Conservation (phyloP, 805 yeast genomes). For the Ogataea saltuana region DNA sequence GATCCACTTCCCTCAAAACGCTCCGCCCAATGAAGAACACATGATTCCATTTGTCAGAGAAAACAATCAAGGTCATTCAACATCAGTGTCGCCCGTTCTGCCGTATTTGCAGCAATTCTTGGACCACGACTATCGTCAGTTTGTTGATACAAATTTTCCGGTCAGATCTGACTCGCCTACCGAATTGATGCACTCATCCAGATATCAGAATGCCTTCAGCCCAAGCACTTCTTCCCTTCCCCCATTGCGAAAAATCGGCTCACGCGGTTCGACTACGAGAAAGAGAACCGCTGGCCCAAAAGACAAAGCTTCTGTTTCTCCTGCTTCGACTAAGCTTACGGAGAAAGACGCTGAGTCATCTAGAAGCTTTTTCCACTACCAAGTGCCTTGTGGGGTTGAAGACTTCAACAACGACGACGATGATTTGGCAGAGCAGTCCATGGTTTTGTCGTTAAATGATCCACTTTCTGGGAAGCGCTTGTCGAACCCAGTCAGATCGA, state of each 20-base stretch:
- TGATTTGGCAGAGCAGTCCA: slow-evolving; percentile 31
- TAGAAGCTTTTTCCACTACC: slow-evolving; percentile 1
- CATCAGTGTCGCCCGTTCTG: neutral
- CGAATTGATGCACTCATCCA: neutral
- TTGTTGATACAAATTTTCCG: neutral
- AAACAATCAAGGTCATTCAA: too few species aligned
- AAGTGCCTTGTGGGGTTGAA: slow-evolving; percentile 1
- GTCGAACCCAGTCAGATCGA: slow-evolving; percentile 33
- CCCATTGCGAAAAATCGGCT: too few species aligned
- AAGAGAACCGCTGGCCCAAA: too few species aligned
- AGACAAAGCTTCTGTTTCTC: too few species aligned
- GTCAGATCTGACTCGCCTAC: too few species aligned
- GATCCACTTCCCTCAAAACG: neutral
- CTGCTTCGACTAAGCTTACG: neutral
- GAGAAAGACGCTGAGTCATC: neutral
- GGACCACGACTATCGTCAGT: slow-evolving; percentile 1
- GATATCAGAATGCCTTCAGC: neutral
- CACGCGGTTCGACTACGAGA: too few species aligned
- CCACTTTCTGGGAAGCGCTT: slow-evolving; percentile 35
- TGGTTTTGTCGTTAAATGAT: slow-evolving; percentile 34
- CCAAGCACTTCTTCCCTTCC: neutral
- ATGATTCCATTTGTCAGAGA: too few species aligned
- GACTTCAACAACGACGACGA: slow-evolving; percentile 28
- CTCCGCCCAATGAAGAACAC: neutral
- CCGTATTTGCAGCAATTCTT: slow-evolving; percentile 3